Evolutionary conservation across 2,329 filamentous ascomycete genomes (phyloP).

Genomic region (Coniosporium uncinatum): DNA sequence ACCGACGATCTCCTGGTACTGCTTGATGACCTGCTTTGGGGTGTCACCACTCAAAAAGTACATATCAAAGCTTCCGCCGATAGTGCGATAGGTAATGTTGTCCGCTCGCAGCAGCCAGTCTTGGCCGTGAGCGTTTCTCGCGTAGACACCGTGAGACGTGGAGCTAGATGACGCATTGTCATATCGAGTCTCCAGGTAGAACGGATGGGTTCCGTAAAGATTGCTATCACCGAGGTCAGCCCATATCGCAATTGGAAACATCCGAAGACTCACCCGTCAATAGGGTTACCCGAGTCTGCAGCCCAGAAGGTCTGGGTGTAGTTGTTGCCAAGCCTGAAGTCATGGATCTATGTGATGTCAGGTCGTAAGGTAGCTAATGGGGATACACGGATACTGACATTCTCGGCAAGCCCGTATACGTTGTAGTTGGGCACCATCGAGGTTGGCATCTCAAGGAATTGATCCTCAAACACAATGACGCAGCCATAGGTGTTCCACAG

Average conservation of each 20-base stretch:
- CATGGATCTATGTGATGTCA: too few species aligned
- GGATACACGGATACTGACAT: too few species aligned
- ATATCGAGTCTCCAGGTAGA: constrained; percentile 78
- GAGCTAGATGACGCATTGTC: constrained; percentile 34
- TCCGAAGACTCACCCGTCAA: constrained; percentile 59
- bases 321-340: constrained; percentile 67
- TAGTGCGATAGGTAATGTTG: constrained; percentile 65
- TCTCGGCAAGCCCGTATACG: constrained; percentile 69
- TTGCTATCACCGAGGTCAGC: constrained; percentile 61
- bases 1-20: constrained; percentile 65
- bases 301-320: constrained; percentile 64
- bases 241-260: constrained; percentile 61
- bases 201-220: constrained; percentile 71
- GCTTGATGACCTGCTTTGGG: constrained; percentile 60
- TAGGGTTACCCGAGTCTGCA: constrained; percentile 61
- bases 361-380: too few species aligned
- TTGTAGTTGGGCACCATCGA: constrained; percentile 66
- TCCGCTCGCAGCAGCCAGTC: constrained; percentile 61
- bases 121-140: constrained; percentile 72
- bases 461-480: constrained; percentile 67
- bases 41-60: constrained; percentile 75
- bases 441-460: constrained; percentile 71
- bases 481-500: constrained; percentile 62
- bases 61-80: constrained; percentile 74
- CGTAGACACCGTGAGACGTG: constrained; percentile 71